These are phyloP conservation scores for Botrytis cinerea DNA, from an alignment of 2,329 filamentous ascomycete genomes.

Conservation along the genomic window DNA sequence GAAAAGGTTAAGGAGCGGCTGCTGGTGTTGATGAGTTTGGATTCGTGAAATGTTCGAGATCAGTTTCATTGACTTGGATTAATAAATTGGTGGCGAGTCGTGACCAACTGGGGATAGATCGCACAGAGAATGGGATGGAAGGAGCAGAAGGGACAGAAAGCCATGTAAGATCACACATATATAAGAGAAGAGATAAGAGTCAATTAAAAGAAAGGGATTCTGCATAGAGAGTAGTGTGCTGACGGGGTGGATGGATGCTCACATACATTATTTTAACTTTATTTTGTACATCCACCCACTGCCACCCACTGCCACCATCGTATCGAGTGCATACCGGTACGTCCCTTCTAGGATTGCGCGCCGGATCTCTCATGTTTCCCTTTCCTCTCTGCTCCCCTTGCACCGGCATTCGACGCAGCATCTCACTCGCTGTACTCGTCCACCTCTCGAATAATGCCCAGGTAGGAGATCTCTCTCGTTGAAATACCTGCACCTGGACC, in stretches of 20 bases:
- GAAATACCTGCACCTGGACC: not conserved
- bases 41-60: slow-evolving; percentile 20
- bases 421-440: not conserved
- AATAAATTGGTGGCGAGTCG: slow-evolving; percentile 14
- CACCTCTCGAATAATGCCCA: not conserved
- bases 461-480: not conserved
- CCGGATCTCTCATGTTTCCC: not conserved
- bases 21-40: not conserved
- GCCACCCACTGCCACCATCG: not conserved
- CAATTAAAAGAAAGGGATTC: no score
- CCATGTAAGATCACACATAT: not conserved
- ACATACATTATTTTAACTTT: not conserved
- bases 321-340: not conserved
- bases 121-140: no score
- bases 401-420: not conserved
- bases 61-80: not conserved
- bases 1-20: not conserved
- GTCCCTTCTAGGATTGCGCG: not conserved
- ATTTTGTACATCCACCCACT: not conserved
- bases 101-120: not conserved
- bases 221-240: not conserved
- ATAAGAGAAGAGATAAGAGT: not conserved
- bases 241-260: not conserved
- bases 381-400: not conserved
- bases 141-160: not conserved